Percentiles rank a stretch among this genome's conserved stretches.
phyloP scores from a whole-genome alignment of 2,329 filamentous ascomycete species.

The Fusarium miscanthi region DNA sequence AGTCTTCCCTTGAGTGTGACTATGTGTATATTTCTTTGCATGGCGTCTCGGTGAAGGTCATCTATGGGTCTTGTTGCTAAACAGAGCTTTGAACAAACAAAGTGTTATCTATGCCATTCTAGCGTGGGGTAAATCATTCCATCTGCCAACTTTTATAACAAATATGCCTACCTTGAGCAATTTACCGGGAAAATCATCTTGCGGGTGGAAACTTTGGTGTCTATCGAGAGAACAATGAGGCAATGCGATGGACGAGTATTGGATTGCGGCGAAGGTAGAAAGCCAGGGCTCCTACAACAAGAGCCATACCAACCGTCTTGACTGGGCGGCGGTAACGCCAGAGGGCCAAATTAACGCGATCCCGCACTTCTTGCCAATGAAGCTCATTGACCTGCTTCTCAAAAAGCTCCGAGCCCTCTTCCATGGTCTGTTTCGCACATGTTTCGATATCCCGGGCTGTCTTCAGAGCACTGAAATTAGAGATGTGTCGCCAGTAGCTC shows the following conservation, averaged over 20 bases:
- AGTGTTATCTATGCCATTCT: conserved; percentile 13
- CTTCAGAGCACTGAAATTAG: conserved; percentile 83
- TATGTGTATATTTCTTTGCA: conserved; percentile 33
- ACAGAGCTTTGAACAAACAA: conserved; percentile 18
- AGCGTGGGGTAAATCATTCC: neutral
- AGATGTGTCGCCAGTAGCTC: conserved; percentile 77
- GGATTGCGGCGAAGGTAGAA: conserved; percentile 71
- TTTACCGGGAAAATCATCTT: neutral
- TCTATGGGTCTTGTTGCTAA: conserved; percentile 24
- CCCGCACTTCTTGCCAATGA: conserved; percentile 66
- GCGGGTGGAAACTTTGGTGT: neutral
- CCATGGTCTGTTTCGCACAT: conserved; percentile 66
- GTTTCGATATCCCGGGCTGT: conserved; percentile 71
- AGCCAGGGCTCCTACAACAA: conserved; percentile 75
- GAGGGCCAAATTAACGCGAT: conserved; percentile 52
- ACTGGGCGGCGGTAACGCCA: conserved; percentile 75
- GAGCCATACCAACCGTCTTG: conserved; percentile 69
- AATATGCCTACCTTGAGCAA: neutral
- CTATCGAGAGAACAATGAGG: conserved; percentile 43
- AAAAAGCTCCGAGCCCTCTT: conserved; percentile 76
- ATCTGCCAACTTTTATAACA: conserved; percentile 14
- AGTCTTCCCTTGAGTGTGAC: conserved; percentile 25
- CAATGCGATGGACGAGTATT: conserved; percentile 42
- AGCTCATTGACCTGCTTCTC: conserved; percentile 78
- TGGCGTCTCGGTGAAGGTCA: conserved; percentile 41